phyloP scores from a whole-genome alignment of 345 rosid genomes.

The Physaria fendleri region DNA sequence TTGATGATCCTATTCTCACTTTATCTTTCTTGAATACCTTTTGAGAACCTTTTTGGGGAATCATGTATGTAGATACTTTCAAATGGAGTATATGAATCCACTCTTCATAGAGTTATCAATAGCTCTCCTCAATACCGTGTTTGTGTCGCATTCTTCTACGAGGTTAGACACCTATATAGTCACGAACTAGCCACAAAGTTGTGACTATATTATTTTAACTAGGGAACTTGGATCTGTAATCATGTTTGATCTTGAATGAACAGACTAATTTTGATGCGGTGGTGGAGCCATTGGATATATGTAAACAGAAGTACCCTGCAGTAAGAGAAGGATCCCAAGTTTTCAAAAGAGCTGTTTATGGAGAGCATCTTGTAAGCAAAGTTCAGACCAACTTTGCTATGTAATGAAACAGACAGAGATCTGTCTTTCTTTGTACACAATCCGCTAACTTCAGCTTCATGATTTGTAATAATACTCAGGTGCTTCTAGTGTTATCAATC shows the following conservation, averaged over 20 bases:
- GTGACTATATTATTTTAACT: no score
- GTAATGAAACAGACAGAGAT: no score
- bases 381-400: constrained; percentile 55
- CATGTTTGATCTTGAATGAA: constrained; percentile 5
- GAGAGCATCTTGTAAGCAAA: constrained; percentile 79
- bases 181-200: no score
- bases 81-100: constrained; percentile 78
- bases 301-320: constrained; percentile 30
- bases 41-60: background rate
- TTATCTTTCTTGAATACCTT: constrained; percentile 1
- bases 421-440: no score
- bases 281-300: constrained; percentile 69
- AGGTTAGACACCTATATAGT: no score
- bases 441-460: no score
- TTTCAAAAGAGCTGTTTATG: constrained; percentile 60
- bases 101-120: constrained; percentile 69
- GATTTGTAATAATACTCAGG: no score
- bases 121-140: constrained; percentile 50
- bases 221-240: background rate
- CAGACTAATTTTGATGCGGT: constrained; percentile 66
- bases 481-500: no score
- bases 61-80: constrained; percentile 51
- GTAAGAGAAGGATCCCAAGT: constrained; percentile 36
- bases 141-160: constrained; percentile 65
- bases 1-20: background rate